phyloP scores from a whole-genome alignment of 2,329 filamentous ascomycete genomes.

The Botryotinia globosa region DNA sequence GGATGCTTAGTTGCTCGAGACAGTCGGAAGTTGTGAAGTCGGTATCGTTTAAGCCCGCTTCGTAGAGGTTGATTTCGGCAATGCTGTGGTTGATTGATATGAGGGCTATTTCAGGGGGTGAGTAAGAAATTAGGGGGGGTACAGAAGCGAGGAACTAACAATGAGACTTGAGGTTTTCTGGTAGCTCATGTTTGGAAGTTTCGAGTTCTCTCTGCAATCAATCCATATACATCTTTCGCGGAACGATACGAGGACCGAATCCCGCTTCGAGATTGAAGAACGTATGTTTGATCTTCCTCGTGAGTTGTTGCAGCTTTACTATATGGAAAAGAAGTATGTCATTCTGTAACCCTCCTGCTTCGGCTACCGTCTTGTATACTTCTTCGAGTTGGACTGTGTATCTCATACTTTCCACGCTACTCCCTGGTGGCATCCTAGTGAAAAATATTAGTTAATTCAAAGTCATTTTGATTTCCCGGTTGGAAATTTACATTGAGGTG shows the following conservation, averaged over 20 bases:
- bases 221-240: not conserved
- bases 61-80: conserved; percentile 22
- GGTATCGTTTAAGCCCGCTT: conserved; percentile 14
- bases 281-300: conserved; percentile 19
- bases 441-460: not conserved
- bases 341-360: conserved; percentile 29
- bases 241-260: not conserved
- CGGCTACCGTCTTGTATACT: conserved; percentile 14
- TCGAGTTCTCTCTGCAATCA: not conserved
- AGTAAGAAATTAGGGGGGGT: not conserved
- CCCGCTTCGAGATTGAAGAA: conserved; percentile 18
- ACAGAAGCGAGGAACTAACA: not conserved
- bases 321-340: conserved; percentile 32
- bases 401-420: not conserved
- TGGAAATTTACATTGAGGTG: conserved; percentile 16
- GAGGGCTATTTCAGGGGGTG: not conserved
- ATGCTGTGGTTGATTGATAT: conserved; percentile 15
- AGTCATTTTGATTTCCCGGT: not conserved
- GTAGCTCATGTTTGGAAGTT: not conserved
- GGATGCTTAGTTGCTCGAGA: conserved; percentile 18
- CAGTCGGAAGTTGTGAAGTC: conserved; percentile 17
- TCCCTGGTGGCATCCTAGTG: not conserved
- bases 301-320: conserved; percentile 28
- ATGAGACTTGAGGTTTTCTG: not conserved
- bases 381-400: conserved; percentile 2